Base-by-base conservation (phyloP, 2,329 filamentous ascomycete genomes). In the Penicillium sp. region DNA sequence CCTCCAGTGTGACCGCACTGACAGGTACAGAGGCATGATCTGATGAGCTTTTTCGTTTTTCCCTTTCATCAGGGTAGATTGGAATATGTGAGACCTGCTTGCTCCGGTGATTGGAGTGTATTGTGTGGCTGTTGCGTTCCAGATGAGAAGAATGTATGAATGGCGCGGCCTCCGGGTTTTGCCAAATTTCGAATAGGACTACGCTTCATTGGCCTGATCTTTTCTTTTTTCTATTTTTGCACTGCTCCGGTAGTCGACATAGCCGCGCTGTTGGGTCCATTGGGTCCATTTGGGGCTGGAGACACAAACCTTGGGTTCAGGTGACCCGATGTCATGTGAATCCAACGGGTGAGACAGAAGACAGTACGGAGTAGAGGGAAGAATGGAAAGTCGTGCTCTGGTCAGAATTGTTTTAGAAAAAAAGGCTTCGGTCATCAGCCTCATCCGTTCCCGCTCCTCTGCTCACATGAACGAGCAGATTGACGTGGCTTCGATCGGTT, bases 401-500 rank as follows among this genome's bases (percentile, higher is more conserved):
- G 55, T 33, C 41, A 41, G 21, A 48, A 47, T 53, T 16, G 16
- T 22, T 31, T 37, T 47, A 51, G n/a, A n/a, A n/a, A 27, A 47
- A 14, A 29, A 16, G 47, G 55, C 48, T 21, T 35, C 29, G 48
- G 54, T 57, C 57, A 60, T 62, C 59, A 59, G 62, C 56, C 59
- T 61, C 57, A 60, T 59, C 46, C 44, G 22, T 53, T 21, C 21
- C 50, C 41, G 52, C 55, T 44, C 48, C 53, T 27, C 53, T 55
- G 49, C 50, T 64, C 63, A 64, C 60, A 63, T 60, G 64, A 56
- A 50, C 50, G 52, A 11, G 13, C 43, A 31, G 22, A 59, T 65
- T 64, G 62, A 63, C 64, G 59, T 65, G 61, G 61, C 63, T 48
- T 51, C 48, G 16, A 55, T 60, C 52, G 39, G 57, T 65, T 63